Conservation (phyloP, 345 rosid genomes). For the Eucalyptus microcorys region DNA sequence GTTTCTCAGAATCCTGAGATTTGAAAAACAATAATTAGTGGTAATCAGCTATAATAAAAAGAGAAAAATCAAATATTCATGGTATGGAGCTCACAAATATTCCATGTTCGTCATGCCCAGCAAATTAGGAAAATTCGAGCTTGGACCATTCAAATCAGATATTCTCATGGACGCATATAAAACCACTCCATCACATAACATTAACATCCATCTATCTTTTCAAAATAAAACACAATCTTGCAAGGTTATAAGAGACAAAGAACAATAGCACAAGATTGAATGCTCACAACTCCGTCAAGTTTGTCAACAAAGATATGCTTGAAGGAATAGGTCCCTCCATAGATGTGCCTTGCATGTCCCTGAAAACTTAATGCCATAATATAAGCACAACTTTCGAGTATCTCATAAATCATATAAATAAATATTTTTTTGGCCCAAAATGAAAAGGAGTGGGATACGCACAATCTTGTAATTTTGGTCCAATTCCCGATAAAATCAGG, state of each 20-base stretch:
- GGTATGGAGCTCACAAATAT: conserved; percentile 35
- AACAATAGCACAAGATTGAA: not conserved
- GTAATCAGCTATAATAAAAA: not conserved
- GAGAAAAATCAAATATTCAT: not conserved
- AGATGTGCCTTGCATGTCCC: conserved; percentile 73
- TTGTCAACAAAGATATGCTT: conserved; percentile 34
- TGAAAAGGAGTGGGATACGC: conserved; percentile 7
- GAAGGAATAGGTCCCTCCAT: conserved; percentile 85
- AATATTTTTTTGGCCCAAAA: not conserved
- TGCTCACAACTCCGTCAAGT: conserved; percentile 43
- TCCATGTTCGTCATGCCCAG: not conserved
- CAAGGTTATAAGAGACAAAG: not conserved
- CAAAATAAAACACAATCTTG: not conserved
- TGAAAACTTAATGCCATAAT: not conserved
- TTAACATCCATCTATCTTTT: not conserved
- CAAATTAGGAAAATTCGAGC: conserved; percentile 46
- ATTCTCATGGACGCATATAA: conserved; percentile 42
- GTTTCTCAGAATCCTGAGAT: conserved; percentile 46
- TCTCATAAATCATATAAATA: no score
- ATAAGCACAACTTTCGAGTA: not conserved
- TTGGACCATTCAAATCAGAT: conserved; percentile 53
- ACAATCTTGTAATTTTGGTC: conserved; percentile 48
- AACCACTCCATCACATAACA: not conserved
- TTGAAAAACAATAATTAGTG: not conserved
- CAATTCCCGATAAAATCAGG: conserved; percentile 75